Evolutionary conservation across 1,284 basidiomycete genomes (phyloP), one percentile per base, ranked within the genome.

Genomic region (Ceratobasidium theobromae): DNA sequence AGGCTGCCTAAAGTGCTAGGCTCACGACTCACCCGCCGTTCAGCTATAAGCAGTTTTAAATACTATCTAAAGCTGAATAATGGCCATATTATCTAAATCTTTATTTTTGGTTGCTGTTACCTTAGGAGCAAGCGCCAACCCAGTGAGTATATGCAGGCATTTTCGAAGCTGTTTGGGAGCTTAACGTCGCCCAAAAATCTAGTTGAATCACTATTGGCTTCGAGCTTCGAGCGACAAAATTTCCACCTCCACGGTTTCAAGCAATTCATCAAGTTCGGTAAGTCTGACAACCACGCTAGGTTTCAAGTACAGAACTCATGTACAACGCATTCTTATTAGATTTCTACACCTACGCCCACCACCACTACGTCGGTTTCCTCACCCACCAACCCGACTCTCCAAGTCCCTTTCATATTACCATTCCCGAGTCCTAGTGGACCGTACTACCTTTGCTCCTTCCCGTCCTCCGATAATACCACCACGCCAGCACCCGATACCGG

Each of bases 81-180:
- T n/a, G 35, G 16, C 35, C 35, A 38, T 38, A 38, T 16, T 38
- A 38, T 8, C 35, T 38, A 38, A 38, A 38, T 16, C 55, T 21
- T 25, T 60, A 11, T n/a, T 60, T 14, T 16, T 60, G 11, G 43
- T 45, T 27, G 55, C 55, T 27, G 55, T 30, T 30, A 45, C 45
- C 45, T 28, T 49, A 30, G 43, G 48, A 38, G 55, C 55, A 48
- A 48, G 30, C 28, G 55, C 55, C 21, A 60, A 60, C 45, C 55
- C 55, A 33, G 55, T 60, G 1, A 60, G 45, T 48, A 11, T 14
- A 45, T 11, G 9, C 9, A 11, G 43, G 18, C 8, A 45, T 45
- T 14, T 8, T 38, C 16, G 35, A 8, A 16, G 16, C 35, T 38
- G 9, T n/a, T 16, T 38, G 35, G 16, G 8, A 8, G 8, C 35